A percentile compares a stretch with the other conserved stretches of the same genome.
Conservation (phyloP, 176 grass and related monocot genomes). For the Zizania latifolia region DNA sequence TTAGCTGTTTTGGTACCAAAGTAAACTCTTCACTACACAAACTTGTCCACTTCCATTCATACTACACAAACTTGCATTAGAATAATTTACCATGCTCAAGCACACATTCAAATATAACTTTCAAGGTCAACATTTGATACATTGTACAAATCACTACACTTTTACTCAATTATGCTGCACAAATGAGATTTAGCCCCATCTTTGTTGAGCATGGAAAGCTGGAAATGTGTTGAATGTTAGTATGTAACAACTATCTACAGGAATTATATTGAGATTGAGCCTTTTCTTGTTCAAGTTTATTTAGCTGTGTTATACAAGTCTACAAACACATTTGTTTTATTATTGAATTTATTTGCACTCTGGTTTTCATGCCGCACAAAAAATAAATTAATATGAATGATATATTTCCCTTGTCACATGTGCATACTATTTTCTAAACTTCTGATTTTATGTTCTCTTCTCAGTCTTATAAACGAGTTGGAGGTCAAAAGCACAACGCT, state of each 20-base stretch:
- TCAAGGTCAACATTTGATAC: background rate
- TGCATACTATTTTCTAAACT: background rate
- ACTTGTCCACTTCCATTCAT: background rate
- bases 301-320: slow-evolving; percentile 3
- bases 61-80: background rate
- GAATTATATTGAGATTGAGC: background rate
- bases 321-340: background rate
- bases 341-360: background rate
- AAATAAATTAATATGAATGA: background rate
- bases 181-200: background rate
- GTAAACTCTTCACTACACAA: background rate
- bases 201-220: slow-evolving; percentile 11
- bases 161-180: background rate
- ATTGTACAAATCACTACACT: background rate
- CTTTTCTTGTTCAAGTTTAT: slow-evolving; percentile 2
- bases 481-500: slow-evolving; percentile 48
- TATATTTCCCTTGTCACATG: slow-evolving; percentile 15
- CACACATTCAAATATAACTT: background rate
- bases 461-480: slow-evolving; percentile 87
- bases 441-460: slow-evolving; percentile 26
- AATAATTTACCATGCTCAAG: background rate
- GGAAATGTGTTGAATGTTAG: no score
- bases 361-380: no score
- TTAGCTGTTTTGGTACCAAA: background rate
- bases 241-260: slow-evolving; percentile 2